Conservation (phyloP, 1,139 yeast species). For the Zygoascus hellenicus region DNA sequence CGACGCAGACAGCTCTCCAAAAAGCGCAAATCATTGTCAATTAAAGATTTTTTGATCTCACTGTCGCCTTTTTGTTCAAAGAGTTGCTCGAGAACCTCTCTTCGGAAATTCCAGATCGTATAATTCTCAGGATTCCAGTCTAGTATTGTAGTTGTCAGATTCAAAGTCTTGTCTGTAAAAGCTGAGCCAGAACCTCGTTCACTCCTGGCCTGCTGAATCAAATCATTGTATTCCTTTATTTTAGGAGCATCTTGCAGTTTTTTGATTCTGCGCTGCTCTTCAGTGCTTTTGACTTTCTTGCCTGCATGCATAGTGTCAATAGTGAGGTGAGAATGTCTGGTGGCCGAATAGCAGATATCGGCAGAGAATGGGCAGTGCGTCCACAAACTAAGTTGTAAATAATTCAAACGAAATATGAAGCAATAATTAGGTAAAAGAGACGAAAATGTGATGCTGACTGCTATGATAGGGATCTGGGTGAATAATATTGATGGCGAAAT, state of each 20-base stretch:
- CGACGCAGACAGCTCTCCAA: constrained; percentile 53
- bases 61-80: not conserved
- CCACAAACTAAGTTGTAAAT: no score
- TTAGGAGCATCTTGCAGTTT: constrained; percentile 48
- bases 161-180: constrained; percentile 38
- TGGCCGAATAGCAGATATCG: no score
- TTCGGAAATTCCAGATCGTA: constrained; percentile 83
- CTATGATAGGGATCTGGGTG: no score
- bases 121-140: constrained; percentile 78
- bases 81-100: constrained; percentile 52
- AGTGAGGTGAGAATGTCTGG: not conserved
- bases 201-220: constrained; percentile 32
- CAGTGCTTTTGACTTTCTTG: constrained; percentile 52
- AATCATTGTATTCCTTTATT: constrained; percentile 48
- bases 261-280: constrained; percentile 44
- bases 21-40: constrained; percentile 52
- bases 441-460: no score
- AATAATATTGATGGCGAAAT: no score
- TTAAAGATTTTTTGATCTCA: constrained; percentile 24
- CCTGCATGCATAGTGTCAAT: constrained; percentile 52
- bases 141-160: constrained; percentile 52
- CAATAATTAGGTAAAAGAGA: no score
- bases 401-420: no score
- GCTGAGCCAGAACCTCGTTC: constrained; percentile 29
- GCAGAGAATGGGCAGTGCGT: no score